A percentile compares a stretch with the other conserved stretches of the same genome.
Evolutionary conservation across 108 stramenopile genomes (phyloP).

Genomic region (Aurantiochytrium sp.): DNA sequence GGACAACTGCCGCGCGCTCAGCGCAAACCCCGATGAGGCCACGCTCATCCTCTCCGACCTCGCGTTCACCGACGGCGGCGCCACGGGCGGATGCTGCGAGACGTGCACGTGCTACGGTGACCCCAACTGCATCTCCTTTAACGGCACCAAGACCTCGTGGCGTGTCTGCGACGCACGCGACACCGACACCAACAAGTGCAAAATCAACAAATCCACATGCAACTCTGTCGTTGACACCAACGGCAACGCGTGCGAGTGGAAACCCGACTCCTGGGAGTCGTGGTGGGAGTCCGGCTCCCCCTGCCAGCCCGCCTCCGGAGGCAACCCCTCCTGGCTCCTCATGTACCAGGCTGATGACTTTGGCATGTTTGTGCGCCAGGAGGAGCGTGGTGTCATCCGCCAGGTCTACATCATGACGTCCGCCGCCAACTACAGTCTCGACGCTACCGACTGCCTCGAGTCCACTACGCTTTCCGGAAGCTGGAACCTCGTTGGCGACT

Average conservation of each 20-base stretch:
- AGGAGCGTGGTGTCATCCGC: conserved; percentile 11
- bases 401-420: background rate
- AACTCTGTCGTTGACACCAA: background rate
- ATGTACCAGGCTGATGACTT: conserved; percentile 11
- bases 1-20: background rate
- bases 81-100: background rate
- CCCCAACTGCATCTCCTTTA: conserved; percentile 1
- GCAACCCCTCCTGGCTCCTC: background rate
- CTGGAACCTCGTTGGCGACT: background rate
- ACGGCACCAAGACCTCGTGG: conserved; percentile 8
- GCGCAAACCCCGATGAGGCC: background rate
- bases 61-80: background rate
- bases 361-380: background rate
- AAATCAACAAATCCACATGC: background rate
- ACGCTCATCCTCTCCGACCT: background rate
- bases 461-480: background rate
- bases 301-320: background rate
- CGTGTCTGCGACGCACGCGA: background rate
- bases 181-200: background rate
- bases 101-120: conserved; percentile 16
- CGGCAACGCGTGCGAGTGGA: background rate
- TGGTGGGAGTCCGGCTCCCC: background rate
- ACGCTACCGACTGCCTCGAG: background rate
- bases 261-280: background rate
- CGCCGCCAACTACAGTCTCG: background rate